Percentiles rank a stretch among this genome's conserved stretches.
phyloP scores from a whole-genome alignment of 768 basidiomycete species.

The Trametes punicea region DNA sequence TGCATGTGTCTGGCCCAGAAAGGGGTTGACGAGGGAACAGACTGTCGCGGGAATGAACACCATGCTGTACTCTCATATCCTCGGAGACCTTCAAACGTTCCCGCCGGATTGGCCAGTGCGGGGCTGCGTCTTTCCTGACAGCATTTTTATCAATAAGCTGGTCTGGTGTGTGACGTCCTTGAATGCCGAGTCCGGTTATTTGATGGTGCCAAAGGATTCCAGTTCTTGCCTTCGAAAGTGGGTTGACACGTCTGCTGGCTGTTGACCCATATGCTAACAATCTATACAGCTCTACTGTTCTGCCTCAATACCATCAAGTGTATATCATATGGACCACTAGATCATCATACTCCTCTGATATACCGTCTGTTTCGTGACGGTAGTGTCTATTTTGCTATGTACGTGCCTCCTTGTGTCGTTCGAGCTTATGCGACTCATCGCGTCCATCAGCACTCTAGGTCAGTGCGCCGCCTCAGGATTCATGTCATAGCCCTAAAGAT shows the following conservation, averaged over 20 bases:
- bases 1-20: too few relatives aligned
- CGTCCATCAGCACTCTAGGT: conserved; percentile 1
- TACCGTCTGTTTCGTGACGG: conserved; percentile 18
- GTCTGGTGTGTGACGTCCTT: conserved; percentile 7
- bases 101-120: conserved; percentile 12
- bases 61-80: background rate
- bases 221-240: conserved; percentile 16
- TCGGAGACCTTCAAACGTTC: background rate
- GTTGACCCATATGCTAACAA: background rate
- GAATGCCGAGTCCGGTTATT: background rate
- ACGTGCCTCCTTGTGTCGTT: background rate
- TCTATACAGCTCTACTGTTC: conserved; percentile 15
- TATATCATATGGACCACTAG: conserved; percentile 18
- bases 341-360: conserved; percentile 11
- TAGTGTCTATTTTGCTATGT: conserved; percentile 18
- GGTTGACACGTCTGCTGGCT: background rate
- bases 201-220: conserved; percentile 4
- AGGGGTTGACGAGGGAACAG: background rate
- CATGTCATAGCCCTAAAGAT: background rate
- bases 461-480: background rate
- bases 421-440: background rate
- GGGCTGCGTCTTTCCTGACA: conserved; percentile 8
- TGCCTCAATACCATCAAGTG: conserved; percentile 15
- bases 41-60: background rate
- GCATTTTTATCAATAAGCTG: background rate